A percentile compares a stretch with the other conserved stretches of the same genome.
Conservation (phyloP, 2,329 filamentous ascomycete genomes). For the Myriosclerotinia scirpicola region DNA sequence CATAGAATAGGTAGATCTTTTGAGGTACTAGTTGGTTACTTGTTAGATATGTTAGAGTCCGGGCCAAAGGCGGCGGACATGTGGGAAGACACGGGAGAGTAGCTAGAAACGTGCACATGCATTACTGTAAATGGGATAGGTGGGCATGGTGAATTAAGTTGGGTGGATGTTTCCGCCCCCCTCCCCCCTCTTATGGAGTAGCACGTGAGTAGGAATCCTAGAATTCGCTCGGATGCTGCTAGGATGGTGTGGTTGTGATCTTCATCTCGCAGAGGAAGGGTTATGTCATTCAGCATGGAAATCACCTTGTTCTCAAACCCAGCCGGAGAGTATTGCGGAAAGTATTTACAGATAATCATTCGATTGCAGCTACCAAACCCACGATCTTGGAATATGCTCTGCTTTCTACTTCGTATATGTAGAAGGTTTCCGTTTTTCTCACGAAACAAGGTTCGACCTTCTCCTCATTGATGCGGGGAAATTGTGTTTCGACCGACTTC, state of each 20-base stretch:
- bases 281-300: not conserved
- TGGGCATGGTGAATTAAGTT: not conserved
- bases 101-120: not conserved
- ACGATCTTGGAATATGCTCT: not conserved
- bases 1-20: conserved; percentile 6
- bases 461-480: conserved; percentile 12
- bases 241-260: not conserved
- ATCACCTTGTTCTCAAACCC: no score
- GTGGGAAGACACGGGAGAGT: not conserved
- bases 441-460: not conserved
- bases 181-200: not conserved
- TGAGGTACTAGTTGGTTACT: not conserved
- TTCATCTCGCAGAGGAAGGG: not conserved
- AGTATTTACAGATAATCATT: no score
- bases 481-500: not conserved
- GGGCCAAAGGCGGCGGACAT: conserved; percentile 14
- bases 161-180: not conserved
- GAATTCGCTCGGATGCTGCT: not conserved
- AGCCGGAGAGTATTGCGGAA: no score
- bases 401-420: not conserved
- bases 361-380: not conserved
- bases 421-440: conserved; percentile 1
- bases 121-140: not conserved
- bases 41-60: not conserved
- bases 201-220: not conserved